Percentiles rank a stretch among this genome's conserved stretches.
Evolutionary conservation across 1,284 basidiomycete genomes (phyloP).

Genomic region (Sporisorium sorghi): DNA sequence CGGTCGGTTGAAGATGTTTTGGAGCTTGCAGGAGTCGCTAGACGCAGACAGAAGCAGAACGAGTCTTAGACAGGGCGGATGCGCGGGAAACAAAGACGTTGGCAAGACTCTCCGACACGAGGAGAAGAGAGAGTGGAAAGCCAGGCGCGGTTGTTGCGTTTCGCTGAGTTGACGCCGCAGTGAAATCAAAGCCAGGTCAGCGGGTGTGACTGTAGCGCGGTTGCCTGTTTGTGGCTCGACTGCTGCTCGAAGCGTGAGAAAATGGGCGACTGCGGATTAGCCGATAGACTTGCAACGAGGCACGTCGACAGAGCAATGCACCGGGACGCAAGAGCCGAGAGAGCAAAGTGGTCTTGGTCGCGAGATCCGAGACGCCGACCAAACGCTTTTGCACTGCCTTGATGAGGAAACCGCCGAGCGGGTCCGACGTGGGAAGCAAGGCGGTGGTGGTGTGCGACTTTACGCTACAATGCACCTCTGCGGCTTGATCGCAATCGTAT

Average conservation of each 20-base stretch:
- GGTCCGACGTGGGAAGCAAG: neutral
- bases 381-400: too few species aligned
- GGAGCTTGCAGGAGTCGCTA: neutral
- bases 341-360: neutral
- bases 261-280: constrained; percentile 2
- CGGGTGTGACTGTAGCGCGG: neutral
- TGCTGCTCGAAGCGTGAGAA: constrained; percentile 7
- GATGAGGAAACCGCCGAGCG: neutral
- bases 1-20: neutral
- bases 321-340: constrained; percentile 2
- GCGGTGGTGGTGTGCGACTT: neutral
- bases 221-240: too few species aligned
- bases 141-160: neutral
- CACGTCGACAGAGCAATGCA: neutral
- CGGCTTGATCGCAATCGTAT: constrained; percentile 1
- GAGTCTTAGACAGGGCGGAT: neutral
- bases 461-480: neutral
- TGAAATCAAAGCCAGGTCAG: neutral
- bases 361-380: neutral
- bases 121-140: neutral
- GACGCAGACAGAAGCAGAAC: neutral
- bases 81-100: neutral
- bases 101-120: neutral
- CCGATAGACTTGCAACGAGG: neutral
- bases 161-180: neutral